phyloP scores from a whole-genome alignment of 176 grass and related monocot species.

The Metroxylon sagu region DNA sequence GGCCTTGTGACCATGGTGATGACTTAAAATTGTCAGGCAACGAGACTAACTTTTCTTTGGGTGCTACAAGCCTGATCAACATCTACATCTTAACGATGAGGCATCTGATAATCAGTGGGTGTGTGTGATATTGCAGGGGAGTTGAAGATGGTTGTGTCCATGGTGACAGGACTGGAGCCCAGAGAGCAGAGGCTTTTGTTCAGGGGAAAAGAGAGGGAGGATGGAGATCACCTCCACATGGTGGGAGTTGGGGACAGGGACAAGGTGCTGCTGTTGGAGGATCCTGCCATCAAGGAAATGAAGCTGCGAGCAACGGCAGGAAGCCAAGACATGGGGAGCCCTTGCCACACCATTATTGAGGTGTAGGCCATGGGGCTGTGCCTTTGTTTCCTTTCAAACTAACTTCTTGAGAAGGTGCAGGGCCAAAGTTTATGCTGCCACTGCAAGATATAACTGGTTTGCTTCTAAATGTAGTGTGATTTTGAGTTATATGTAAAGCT shows the following conservation, averaged over 20 bases:
- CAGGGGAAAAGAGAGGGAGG: conserved; percentile 16
- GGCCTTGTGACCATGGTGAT: no score
- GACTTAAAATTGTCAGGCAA: no score
- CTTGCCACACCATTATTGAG: conserved; percentile 37
- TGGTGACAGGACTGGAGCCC: conserved; percentile 1
- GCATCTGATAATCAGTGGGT: no score
- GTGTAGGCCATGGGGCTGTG: not conserved
- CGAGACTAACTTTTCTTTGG: no score
- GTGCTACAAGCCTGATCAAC: no score
- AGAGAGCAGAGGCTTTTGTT: conserved; percentile 5
- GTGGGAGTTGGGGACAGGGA: conserved; percentile 75
- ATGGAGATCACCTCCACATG: conserved; percentile 41
- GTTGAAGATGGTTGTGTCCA: conserved; percentile 3
- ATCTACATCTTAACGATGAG: no score
- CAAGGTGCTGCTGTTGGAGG: conserved; percentile 71
- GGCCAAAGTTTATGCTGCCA: no score
- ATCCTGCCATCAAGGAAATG: conserved; percentile 62
- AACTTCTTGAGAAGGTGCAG: no score
- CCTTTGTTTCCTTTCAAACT: no score
- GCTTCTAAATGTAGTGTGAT: no score
- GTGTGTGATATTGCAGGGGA: not conserved
- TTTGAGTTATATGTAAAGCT: no score
- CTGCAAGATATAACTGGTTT: no score
- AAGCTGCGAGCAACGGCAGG: conserved; percentile 35
- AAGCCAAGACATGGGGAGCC: conserved; percentile 4